These are phyloP conservation scores for Fusarium buxicola DNA, from an alignment of 2,329 filamentous ascomycete genomes.

Conservation along the genomic window DNA sequence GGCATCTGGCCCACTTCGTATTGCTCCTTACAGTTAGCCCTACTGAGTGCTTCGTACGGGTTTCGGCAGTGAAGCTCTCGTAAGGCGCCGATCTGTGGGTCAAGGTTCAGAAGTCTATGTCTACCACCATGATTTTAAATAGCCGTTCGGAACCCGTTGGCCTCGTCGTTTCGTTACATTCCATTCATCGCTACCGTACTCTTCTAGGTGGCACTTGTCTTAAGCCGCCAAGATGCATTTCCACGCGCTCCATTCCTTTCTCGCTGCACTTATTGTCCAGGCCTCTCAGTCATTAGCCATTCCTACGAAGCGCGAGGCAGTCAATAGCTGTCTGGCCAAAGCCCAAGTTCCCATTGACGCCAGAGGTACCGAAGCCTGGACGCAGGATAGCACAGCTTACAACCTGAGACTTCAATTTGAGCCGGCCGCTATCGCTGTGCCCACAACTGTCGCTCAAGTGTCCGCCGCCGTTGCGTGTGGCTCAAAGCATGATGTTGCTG, in stretches of 20 bases:
- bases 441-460: constrained; percentile 54
- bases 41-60: neutral
- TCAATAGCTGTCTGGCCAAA: constrained; percentile 46
- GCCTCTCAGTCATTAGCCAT: constrained; percentile 16
- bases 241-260: constrained; percentile 1
- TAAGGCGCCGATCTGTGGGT: constrained; percentile 23
- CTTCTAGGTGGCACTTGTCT: neutral
- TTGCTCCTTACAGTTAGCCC: too few relatives aligned
- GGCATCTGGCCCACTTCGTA: constrained; percentile 19
- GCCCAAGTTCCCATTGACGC: constrained; percentile 43
- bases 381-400: constrained; percentile 48
- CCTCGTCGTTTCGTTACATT: neutral
- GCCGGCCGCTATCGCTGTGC: constrained; percentile 49
- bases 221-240: constrained; percentile 1
- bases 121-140: constrained; percentile 10
- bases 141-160: neutral
- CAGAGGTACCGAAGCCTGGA: constrained; percentile 45
- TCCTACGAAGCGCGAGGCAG: constrained; percentile 38
- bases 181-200: neutral
- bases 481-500: constrained; percentile 55
- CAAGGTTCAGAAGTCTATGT: neutral
- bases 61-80: constrained; percentile 3
- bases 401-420: constrained; percentile 50
- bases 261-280: constrained; percentile 1
- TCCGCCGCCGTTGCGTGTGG: constrained; percentile 61